Conservation (phyloP, 768 basidiomycete genomes). For the Neoboletus subvelutipes region DNA sequence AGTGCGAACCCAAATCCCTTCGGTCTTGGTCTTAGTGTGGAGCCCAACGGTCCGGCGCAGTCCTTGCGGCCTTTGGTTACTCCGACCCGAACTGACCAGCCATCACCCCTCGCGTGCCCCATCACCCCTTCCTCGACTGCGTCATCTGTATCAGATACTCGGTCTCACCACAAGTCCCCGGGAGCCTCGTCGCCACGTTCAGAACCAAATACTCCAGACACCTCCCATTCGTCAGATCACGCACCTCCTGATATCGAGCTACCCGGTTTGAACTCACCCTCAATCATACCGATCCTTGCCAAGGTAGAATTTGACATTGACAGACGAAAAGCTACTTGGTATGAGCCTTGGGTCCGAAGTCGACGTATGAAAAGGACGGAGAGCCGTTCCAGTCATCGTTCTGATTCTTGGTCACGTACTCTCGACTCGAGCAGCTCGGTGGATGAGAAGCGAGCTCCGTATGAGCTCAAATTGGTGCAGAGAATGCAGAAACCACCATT, state of each 20-base stretch:
- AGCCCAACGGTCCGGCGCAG: slow-evolving; percentile 31
- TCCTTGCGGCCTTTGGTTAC: slow-evolving; percentile 49
- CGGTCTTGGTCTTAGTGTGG: slow-evolving; percentile 45
- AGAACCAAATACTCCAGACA: slow-evolving; percentile 56
- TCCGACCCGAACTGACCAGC: slow-evolving; percentile 39
- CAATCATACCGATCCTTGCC: slow-evolving; percentile 81
- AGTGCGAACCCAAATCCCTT: slow-evolving; percentile 41
- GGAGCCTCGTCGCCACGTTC: slow-evolving; percentile 43
- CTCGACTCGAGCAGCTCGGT: slow-evolving; percentile 22
- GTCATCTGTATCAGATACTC: slow-evolving; percentile 51
- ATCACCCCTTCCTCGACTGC: slow-evolving; percentile 46
- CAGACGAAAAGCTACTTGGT: slow-evolving; percentile 75
- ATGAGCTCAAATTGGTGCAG: slow-evolving; percentile 52
- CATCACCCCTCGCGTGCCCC: slow-evolving; percentile 34
- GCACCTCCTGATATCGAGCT: slow-evolving; percentile 56
- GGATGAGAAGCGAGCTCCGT: slow-evolving; percentile 39
- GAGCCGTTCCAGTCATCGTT: slow-evolving; percentile 36
- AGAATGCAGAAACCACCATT: slow-evolving; percentile 44
- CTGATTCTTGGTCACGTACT: slow-evolving; percentile 22
- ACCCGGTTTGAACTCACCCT: slow-evolving; percentile 61
- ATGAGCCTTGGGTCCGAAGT: slow-evolving; percentile 77
- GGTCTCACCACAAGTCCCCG: slow-evolving; percentile 48
- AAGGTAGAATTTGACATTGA: slow-evolving; percentile 97
- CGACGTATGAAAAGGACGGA: slow-evolving; percentile 56
- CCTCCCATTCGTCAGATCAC: slow-evolving; percentile 40